Percentiles rank a stretch among this genome's conserved stretches.
Evolutionary conservation across 208 protist species (phyloP).

Genomic region (Herpetomonas tarakana): DNA sequence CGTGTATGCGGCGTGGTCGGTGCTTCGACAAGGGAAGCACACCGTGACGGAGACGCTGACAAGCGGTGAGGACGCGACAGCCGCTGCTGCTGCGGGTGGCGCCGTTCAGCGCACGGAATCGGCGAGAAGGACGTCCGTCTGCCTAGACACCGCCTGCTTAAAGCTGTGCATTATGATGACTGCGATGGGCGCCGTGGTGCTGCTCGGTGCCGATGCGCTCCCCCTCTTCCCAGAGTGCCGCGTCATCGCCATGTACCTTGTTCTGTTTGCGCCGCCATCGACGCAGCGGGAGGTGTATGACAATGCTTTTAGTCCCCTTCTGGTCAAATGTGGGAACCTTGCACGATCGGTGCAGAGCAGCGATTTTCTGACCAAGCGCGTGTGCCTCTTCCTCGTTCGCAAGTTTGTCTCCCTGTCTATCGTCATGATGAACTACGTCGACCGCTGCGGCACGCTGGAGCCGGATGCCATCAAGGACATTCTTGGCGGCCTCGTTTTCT

Average conservation of each 20-base stretch:
- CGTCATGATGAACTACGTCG: conserved; percentile 38
- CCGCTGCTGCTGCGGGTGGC: too few relatives aligned
- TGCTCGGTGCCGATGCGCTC: conserved; percentile 36
- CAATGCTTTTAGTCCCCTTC: conserved; percentile 34
- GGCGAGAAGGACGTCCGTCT: neutral
- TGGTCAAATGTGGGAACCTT: conserved; percentile 14
- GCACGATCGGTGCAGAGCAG: conserved; percentile 28
- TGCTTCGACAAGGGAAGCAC: conserved; percentile 1
- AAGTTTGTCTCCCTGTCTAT: conserved; percentile 29
- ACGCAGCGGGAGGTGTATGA: conserved; percentile 64
- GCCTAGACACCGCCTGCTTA: conserved; percentile 27
- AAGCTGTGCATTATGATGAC: conserved; percentile 73
- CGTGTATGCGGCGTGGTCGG: neutral
- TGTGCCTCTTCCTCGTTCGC: conserved; percentile 30
- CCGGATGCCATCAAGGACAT: conserved; percentile 46
- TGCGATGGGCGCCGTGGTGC: conserved; percentile 32
- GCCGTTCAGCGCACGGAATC: too few relatives aligned
- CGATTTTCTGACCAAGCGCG: conserved; percentile 22
- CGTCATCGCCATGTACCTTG: conserved; percentile 49
- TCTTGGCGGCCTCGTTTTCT: conserved; percentile 42
- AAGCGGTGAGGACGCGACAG: too few relatives aligned
- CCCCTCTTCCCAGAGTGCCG: conserved; percentile 64
- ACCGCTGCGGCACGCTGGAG: conserved; percentile 22
- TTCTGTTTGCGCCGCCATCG: conserved; percentile 41
- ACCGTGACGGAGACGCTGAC: too few relatives aligned